These are phyloP conservation scores for Laguncularia racemosa DNA, from an alignment of 345 rosid genomes.

Conservation along the genomic window DNA sequence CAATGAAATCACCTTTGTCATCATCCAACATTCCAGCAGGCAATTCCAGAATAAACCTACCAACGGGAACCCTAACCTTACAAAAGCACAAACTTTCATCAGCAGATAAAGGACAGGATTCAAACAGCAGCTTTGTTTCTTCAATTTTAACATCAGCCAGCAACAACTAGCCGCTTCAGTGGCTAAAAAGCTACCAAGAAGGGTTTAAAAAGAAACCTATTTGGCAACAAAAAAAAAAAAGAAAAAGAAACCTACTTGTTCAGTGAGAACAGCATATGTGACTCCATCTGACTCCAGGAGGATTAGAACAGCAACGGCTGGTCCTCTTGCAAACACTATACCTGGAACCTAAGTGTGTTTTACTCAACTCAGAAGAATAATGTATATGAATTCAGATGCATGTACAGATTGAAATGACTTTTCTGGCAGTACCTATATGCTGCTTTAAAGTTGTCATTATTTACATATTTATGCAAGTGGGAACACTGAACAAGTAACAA, in stretches of 20 bases:
- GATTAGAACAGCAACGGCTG: constrained; percentile 80
- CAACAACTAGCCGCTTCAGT: too few relatives aligned
- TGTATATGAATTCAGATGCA: not conserved
- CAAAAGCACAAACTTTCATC: constrained; percentile 9
- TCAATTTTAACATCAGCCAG: too few relatives aligned
- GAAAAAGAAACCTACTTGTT: constrained; percentile 53
- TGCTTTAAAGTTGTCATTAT: too few relatives aligned
- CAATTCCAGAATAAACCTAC: constrained; percentile 68
- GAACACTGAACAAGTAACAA: too few relatives aligned
- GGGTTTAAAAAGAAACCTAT: constrained; percentile 13
- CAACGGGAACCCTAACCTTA: constrained; percentile 87
- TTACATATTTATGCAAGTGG: too few relatives aligned
- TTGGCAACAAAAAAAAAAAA: too few relatives aligned
- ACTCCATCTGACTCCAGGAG: constrained; percentile 63
- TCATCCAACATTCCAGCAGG: constrained; percentile 97
- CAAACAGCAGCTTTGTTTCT: not conserved
- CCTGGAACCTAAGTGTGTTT: constrained; percentile 74
- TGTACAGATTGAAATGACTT: too few relatives aligned
- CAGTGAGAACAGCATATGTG: constrained; percentile 80
- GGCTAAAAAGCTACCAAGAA: too few relatives aligned
- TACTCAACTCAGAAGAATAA: constrained; percentile 9
- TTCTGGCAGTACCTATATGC: too few relatives aligned
- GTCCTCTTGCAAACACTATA: constrained; percentile 93
- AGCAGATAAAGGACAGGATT: constrained; percentile 2
- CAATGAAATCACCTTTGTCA: constrained; percentile 77